Evolutionary conservation across 176 grass and related monocot species (phyloP).

Genomic region (Oryza australiensis): DNA sequence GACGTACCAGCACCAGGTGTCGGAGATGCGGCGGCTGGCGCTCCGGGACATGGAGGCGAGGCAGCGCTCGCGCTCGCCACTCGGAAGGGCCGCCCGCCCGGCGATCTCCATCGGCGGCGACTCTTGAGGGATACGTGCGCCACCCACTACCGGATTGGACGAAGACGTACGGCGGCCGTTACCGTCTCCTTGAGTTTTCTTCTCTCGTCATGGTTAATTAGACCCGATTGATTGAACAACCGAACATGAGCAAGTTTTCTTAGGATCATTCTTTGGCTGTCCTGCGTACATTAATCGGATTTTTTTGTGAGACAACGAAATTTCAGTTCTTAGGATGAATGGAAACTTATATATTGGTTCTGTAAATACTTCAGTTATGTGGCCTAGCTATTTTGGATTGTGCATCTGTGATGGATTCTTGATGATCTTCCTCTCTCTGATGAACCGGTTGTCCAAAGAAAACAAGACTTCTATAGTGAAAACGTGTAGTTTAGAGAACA

Average conservation of each 20-base stretch:
- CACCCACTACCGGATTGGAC: too few species aligned
- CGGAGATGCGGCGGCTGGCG: constrained; percentile 34
- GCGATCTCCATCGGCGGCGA: constrained; percentile 59
- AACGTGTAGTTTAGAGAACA: background rate
- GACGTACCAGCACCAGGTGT: constrained; percentile 45
- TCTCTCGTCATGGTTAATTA: background rate
- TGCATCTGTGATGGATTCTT: background rate
- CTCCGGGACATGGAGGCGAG: constrained; percentile 28
- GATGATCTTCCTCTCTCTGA: background rate
- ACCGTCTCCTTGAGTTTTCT: background rate
- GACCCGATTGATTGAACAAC: background rate
- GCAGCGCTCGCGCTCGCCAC: constrained; percentile 53
- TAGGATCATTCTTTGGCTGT: constrained; percentile 5
- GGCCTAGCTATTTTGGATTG: background rate
- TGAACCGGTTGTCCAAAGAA: background rate
- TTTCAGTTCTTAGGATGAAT: background rate
- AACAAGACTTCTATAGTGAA: background rate
- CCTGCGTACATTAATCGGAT: background rate
- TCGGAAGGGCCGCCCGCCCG: constrained; percentile 41
- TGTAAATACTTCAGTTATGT: constrained; percentile 29
- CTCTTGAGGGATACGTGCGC: background rate
- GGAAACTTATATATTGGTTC: background rate
- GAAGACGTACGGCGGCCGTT: background rate
- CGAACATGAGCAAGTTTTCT: background rate
- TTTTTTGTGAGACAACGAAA: background rate